A percentile compares a stretch with the other conserved stretches of the same genome.
Evolutionary conservation across 179 eudicot genomes (phyloP).

Genomic region (Beta macrorhiza): DNA sequence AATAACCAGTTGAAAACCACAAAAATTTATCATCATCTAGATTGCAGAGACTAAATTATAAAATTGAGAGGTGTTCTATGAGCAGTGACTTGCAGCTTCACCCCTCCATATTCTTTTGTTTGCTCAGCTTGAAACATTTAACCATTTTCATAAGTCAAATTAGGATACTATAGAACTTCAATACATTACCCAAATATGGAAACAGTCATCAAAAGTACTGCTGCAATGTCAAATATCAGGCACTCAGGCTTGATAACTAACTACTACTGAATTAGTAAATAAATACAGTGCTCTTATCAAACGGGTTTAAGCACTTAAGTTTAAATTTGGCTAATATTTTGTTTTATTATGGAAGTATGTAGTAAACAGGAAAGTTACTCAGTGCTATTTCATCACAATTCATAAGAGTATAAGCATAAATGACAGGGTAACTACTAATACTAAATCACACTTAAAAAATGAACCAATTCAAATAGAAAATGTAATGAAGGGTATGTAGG

Average conservation of each 20-base stretch:
- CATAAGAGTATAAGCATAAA: neutral
- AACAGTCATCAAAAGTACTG: neutral
- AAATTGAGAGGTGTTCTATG: neutral
- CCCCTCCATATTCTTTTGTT: neutral
- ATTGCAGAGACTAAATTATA: neutral
- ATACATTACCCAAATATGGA: neutral
- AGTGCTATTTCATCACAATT: neutral
- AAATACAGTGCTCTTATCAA: no score
- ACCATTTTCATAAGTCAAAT: neutral
- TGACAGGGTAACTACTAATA: neutral
- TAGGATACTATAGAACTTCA: neutral
- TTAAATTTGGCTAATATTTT: neutral
- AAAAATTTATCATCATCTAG: neutral
- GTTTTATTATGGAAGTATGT: neutral
- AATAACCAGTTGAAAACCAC: neutral
- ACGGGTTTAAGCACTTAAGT: neutral
- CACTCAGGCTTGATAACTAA: no score
- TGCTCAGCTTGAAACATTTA: neutral
- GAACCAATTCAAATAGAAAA: neutral
- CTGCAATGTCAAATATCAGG: no score
- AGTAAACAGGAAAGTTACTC: neutral
- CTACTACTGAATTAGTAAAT: no score
- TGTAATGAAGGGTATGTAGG: neutral
- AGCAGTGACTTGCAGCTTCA: neutral
- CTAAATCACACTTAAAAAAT: neutral